Evolutionary conservation across 1,139 yeast genomes (phyloP).

Genomic region (Candida tetrigidarum): DNA sequence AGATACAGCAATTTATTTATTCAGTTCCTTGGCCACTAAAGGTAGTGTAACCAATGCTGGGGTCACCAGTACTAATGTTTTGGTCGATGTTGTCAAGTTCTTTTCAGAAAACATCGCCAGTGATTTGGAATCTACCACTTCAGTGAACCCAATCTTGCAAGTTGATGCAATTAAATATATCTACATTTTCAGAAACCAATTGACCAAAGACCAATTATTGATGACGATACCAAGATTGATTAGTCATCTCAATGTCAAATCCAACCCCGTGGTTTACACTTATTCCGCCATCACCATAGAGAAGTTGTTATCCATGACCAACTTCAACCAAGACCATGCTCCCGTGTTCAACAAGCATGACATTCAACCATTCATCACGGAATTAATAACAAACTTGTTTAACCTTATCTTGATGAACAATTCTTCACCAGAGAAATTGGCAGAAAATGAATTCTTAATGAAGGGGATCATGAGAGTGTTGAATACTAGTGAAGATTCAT

Average conservation of each 20-base stretch:
- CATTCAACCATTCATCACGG: constrained; percentile 50
- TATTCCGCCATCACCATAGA: constrained; percentile 95
- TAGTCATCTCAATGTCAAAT: constrained; percentile 55
- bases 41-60: constrained; percentile 87
- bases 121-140: constrained; percentile 60
- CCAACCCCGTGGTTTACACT: constrained; percentile 85
- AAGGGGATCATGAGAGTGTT: constrained; percentile 86
- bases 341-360: constrained; percentile 74
- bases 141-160: constrained; percentile 71
- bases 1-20: constrained; percentile 85
- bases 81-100: constrained; percentile 86
- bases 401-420: constrained; percentile 63
- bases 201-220: constrained; percentile 80
- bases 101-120: constrained; percentile 81
- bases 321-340: constrained; percentile 48
- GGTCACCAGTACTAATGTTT: constrained; percentile 81
- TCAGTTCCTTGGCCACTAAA: constrained; percentile 88
- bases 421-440: constrained; percentile 81
- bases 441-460: constrained; percentile 94
- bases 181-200: constrained; percentile 87
- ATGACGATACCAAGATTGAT: constrained; percentile 84
- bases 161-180: constrained; percentile 95
- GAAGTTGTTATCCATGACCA: constrained; percentile 78
- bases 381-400: constrained; percentile 68
- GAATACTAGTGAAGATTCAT: constrained; percentile 70